A percentile compares a stretch with the other conserved stretches of the same genome.
phyloP scores from a whole-genome alignment of 176 grass and related monocot species.

The Cenchrus purpureus region DNA sequence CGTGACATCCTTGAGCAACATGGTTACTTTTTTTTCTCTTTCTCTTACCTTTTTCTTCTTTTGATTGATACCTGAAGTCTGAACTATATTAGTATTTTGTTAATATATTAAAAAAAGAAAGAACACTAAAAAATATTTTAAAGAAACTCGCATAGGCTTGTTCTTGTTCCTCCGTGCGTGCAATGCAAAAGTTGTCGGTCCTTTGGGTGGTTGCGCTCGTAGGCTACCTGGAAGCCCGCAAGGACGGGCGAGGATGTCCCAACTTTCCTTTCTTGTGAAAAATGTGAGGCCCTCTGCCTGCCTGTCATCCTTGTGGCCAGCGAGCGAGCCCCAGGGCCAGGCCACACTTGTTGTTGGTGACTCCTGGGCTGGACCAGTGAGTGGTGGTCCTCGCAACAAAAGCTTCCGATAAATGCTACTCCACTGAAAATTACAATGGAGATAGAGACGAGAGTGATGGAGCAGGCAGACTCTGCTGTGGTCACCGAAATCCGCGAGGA shows the following conservation, averaged over 20 bases:
- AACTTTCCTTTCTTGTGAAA: background rate
- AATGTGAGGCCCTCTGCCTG: background rate
- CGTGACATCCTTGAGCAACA: background rate
- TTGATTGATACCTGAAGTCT: too few species aligned
- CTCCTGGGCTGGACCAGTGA: background rate
- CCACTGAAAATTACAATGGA: background rate
- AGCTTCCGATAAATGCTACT: background rate
- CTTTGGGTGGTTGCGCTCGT: background rate
- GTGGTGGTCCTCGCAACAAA: background rate
- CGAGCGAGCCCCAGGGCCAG: background rate
- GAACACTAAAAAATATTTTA: background rate
- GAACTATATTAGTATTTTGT: background rate
- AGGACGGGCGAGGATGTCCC: background rate
- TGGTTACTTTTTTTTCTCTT: background rate
- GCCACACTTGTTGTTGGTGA: background rate
- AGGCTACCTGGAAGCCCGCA: constrained; percentile 9
- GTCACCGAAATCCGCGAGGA: background rate
- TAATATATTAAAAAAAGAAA: background rate
- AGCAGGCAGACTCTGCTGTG: too few species aligned
- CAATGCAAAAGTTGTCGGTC: background rate
- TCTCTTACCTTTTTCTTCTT: background rate
- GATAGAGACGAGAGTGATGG: too few species aligned
- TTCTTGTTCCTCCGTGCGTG: background rate
- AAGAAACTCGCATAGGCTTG: background rate
- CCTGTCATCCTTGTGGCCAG: background rate